Evolutionary conservation across 108 stramenopile genomes (phyloP), one percentile per base, ranked within the genome.

Genomic region (Discostella stelligeroides): DNA sequence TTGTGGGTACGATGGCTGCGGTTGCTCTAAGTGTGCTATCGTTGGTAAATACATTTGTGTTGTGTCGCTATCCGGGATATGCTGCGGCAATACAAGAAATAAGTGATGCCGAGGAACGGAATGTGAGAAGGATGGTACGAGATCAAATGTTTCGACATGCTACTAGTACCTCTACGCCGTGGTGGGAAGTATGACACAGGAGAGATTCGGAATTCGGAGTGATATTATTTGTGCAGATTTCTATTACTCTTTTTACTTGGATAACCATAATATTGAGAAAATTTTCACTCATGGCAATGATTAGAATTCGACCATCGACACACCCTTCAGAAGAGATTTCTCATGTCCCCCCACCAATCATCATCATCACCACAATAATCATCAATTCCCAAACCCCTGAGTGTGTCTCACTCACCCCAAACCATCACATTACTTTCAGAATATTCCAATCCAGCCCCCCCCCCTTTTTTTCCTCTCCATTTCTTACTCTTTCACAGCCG

Each of bases 1-100:
- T 92, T 10, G 60, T 84, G 42, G 94, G 94, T 27, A 70, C 57
- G 25, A 80, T 87, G 18, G 66, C 90, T 34, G 71, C 75, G 25
- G 70, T 24, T 9, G 63, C 50, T 30, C 76, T 88, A 51, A 62
- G 66, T 9, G 75, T 74, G 14, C 77, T 86, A 4, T 86, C 94
- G 15, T 17, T 89, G 24, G 86, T 85, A 73, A 95, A 92, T 60
- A 88, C 94, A 2, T 95, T 80, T 62, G 80, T 95, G 3, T 73
- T 95, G 24, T 75, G 76, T 40, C 60, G 72, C 13, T 79, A 69
- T 60, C 76, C 76, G 27, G 62, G 42, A 8, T 82, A 82, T 40
- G 54, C 72, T 28, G 64, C 67, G 49, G 83, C 51, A 46, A 25
- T 84, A 80, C 84, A 87, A 76, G 59, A 90, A 50, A 29, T 79